These are phyloP conservation scores for Hymenoscyphus salicellus DNA, from an alignment of 2,329 filamentous ascomycete species.

Conservation along the genomic window DNA sequence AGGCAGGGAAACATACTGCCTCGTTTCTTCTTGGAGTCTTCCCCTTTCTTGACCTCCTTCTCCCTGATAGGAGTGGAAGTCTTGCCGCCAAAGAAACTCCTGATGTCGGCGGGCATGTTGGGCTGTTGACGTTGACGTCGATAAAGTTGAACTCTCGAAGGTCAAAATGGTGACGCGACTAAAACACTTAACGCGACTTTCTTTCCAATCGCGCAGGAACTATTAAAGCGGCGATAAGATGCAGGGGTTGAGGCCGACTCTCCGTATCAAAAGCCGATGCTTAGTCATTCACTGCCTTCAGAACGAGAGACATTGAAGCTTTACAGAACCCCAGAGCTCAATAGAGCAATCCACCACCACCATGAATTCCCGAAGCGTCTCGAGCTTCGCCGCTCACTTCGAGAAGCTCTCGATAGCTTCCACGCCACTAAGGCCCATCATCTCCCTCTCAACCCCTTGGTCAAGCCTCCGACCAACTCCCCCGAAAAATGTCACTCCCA, in stretches of 20 bases:
- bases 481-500: constrained; percentile 40
- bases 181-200: constrained; percentile 9
- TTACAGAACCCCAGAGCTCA: constrained; percentile 1
- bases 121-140: neutral
- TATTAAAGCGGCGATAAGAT: neutral
- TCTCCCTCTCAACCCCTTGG: constrained; percentile 30
- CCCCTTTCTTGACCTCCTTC: constrained; percentile 38
- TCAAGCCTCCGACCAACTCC: constrained; percentile 22
- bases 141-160: neutral
- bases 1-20: constrained; percentile 25
- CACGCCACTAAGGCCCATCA: constrained; percentile 34
- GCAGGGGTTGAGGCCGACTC: neutral
- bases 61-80: constrained; percentile 52
- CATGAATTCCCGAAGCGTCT: constrained; percentile 31
- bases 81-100: constrained; percentile 84
- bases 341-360: constrained; percentile 16
- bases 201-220: neutral
- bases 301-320: neutral
- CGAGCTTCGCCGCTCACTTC: constrained; percentile 33
- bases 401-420: constrained; percentile 33
- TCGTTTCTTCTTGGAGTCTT: constrained; percentile 35
- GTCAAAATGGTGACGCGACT: neutral
- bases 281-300: constrained; percentile 2
- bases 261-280: neutral
- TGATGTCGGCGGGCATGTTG: constrained; percentile 80